phyloP scores from a whole-genome alignment of 1,284 basidiomycete species.

The Cryptococcus deneoformans region DNA sequence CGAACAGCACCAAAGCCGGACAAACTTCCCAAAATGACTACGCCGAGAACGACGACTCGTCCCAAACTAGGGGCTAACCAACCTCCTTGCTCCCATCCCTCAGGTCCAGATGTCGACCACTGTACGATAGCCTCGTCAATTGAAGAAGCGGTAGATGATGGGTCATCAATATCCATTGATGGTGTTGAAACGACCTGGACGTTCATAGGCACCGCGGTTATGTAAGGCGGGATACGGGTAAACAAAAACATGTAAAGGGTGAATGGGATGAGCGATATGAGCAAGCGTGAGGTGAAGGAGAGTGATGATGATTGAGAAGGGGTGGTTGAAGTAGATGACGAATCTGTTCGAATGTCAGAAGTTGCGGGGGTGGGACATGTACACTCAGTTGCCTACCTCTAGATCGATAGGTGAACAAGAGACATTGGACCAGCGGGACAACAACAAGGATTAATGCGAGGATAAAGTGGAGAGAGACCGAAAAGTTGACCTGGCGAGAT shows the following conservation, averaged over 20 bases:
- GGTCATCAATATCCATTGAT: conserved; percentile 7
- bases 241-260: conserved; percentile 46
- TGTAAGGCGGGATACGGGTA: conserved; percentile 47
- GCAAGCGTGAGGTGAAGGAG: conserved; percentile 28
- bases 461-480: conserved; percentile 42
- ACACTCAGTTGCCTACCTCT: conserved; percentile 22
- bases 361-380: not conserved
- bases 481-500: conserved; percentile 46
- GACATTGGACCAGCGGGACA: conserved; percentile 46
- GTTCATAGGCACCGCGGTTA: conserved; percentile 24
- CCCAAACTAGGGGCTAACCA: conserved; percentile 47
- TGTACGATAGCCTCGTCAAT: conserved; percentile 24
- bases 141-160: conserved; percentile 8
- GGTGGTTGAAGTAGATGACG: conserved; percentile 13
- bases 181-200: not conserved
- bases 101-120: conserved; percentile 32
- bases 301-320: conserved; percentile 23
- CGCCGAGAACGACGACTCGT: conserved; percentile 46
- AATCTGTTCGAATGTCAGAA: conserved; percentile 6
- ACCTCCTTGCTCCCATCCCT: conserved; percentile 41
- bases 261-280: conserved; percentile 47
- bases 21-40: conserved; percentile 45
- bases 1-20: conserved; percentile 47
- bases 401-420: conserved; percentile 46
- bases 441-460: conserved; percentile 43